Evolutionary conservation across 2,329 filamentous ascomycete species (phyloP).

Genomic region (Didymella pinodella): DNA sequence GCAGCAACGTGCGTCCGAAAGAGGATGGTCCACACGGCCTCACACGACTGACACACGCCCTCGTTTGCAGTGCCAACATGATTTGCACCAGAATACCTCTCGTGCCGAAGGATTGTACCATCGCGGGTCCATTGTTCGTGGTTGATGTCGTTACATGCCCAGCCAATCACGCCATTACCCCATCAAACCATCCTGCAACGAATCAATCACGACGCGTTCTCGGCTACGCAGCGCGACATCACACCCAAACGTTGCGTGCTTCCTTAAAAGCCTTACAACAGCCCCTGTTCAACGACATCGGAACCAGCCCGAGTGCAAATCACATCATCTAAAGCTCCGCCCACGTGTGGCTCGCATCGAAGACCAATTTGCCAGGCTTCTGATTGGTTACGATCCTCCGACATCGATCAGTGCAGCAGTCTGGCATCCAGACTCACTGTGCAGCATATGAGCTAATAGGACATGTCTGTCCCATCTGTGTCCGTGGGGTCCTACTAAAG

Average conservation of each 20-base stretch:
- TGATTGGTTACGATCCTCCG: background rate
- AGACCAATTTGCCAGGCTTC: too few species aligned
- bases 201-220: slow-evolving; percentile 28
- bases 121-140: slow-evolving; percentile 18
- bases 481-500: slow-evolving; percentile 2
- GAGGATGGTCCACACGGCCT: slow-evolving; percentile 8
- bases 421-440: background rate
- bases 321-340: background rate
- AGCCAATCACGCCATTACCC: slow-evolving; percentile 49
- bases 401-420: background rate
- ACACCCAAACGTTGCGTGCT: slow-evolving; percentile 38
- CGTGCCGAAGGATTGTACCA: slow-evolving; percentile 16
- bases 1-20: slow-evolving; percentile 20
- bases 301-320: slow-evolving; percentile 8
- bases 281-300: slow-evolving; percentile 8
- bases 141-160: slow-evolving; percentile 40
- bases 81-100: slow-evolving; percentile 18
- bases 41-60: slow-evolving; percentile 12
- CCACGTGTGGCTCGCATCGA: slow-evolving; percentile 3
- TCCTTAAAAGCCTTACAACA: background rate
- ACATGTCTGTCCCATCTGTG: background rate
- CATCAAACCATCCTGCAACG: slow-evolving; percentile 26
- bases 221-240: slow-evolving; percentile 22
- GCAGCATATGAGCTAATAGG: background rate
- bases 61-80: slow-evolving; percentile 18